Conservation (phyloP, 2,329 filamentous ascomycete genomes). For the Trichophyton benhamiae region DNA sequence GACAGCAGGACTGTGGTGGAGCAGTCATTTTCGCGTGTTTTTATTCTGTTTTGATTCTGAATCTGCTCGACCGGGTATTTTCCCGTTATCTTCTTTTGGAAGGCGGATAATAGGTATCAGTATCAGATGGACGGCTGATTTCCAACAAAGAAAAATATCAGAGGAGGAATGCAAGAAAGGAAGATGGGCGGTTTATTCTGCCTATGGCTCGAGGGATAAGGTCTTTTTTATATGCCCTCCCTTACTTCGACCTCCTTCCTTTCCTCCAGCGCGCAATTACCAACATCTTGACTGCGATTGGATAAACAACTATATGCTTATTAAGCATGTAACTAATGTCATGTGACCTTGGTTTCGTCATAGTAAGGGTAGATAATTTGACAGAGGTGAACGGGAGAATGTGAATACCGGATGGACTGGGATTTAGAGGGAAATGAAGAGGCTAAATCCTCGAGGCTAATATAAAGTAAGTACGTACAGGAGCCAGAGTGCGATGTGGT, state of each 20-base stretch:
- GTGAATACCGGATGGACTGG: neutral
- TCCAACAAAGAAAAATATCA: neutral
- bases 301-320: neutral
- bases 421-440: neutral
- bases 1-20: constrained; percentile 45
- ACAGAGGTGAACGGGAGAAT: neutral
- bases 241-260: neutral
- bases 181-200: neutral
- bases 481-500: neutral
- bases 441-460: neutral
- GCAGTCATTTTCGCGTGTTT: constrained; percentile 30
- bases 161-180: neutral
- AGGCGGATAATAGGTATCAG: neutral
- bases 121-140: neutral
- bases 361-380: neutral
- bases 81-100: neutral
- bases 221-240: neutral
- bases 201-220: neutral
- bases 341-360: neutral
- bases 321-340: neutral
- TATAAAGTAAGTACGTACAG: neutral
- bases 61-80: neutral
- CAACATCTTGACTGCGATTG: neutral
- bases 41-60: neutral
- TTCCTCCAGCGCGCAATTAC: neutral